Evolutionary conservation across 495 filamentous ascomycete species (phyloP).

Genomic region (Evernia prunastri): DNA sequence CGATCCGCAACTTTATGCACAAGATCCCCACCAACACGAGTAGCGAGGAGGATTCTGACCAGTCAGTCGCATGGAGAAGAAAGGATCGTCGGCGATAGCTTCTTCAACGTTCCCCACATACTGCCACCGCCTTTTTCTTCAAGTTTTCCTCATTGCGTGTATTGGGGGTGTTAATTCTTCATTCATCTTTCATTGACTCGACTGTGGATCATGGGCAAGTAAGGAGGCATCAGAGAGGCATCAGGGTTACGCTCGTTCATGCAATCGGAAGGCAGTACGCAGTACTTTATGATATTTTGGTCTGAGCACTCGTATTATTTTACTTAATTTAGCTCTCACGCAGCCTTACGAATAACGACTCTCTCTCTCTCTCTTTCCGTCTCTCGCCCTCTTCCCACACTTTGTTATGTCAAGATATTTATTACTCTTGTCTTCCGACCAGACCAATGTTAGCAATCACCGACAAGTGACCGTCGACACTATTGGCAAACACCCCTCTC

Average conservation of each 20-base stretch:
- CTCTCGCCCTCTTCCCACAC: too few relatives aligned
- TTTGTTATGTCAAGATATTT: background rate
- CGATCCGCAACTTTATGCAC: conserved; percentile 6
- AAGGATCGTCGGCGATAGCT: conserved; percentile 7
- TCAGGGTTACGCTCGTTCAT: background rate
- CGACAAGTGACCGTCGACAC: background rate
- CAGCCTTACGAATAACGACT: conserved; percentile 7
- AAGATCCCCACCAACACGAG: background rate
- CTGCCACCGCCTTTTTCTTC: conserved; percentile 7
- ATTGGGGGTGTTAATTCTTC: background rate
- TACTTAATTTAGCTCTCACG: background rate
- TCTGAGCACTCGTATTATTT: conserved; percentile 1
- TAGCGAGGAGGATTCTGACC: background rate
- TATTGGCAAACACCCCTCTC: background rate
- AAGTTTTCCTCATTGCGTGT: background rate
- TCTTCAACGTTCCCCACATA: conserved; percentile 1
- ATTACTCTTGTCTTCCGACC: background rate
- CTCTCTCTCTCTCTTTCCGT: background rate
- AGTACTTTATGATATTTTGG: background rate
- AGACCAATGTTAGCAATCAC: background rate
- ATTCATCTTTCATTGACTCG: background rate
- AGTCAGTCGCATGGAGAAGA: background rate
- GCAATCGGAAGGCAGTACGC: background rate
- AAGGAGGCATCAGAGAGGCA: background rate
- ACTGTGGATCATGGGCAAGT: conserved; percentile 2